phyloP scores from a whole-genome alignment of 2,329 filamentous ascomycete genomes.

The Botrytis fabae region DNA sequence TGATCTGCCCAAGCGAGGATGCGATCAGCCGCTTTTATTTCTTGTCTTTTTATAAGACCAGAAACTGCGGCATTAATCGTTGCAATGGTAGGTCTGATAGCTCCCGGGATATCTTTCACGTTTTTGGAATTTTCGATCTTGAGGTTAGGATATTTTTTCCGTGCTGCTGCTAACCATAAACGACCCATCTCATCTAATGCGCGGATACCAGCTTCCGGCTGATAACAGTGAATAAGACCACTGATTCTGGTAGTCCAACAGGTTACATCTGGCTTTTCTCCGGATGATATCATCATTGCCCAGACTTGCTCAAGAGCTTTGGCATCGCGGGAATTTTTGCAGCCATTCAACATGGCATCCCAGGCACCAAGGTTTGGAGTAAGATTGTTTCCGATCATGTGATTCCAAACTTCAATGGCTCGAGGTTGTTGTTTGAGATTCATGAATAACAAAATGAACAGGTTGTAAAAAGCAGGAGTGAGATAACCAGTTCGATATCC shows the following conservation, averaged over 20 bases:
- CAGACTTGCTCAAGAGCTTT: constrained; percentile 67
- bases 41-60: constrained; percentile 56
- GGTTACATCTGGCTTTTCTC: constrained; percentile 59
- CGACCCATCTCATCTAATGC: constrained; percentile 67
- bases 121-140: constrained; percentile 32
- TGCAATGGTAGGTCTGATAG: constrained; percentile 60
- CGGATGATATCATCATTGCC: constrained; percentile 59
- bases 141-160: constrained; percentile 30
- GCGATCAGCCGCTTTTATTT: constrained; percentile 51
- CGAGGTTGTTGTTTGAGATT: constrained; percentile 44
- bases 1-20: constrained; percentile 52
- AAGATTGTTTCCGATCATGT: constrained; percentile 54
- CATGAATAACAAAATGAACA: constrained; percentile 51
- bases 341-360: constrained; percentile 72
- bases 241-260: constrained; percentile 73
- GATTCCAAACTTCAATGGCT: constrained; percentile 58
- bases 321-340: constrained; percentile 58
- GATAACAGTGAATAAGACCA: constrained; percentile 59
- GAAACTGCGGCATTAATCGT: constrained; percentile 70
- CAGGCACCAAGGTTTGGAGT: constrained; percentile 65
- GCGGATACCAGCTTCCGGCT: constrained; percentile 56
- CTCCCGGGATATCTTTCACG: constrained; percentile 40
- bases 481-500: constrained; percentile 26
- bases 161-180: constrained; percentile 50
- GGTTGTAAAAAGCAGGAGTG: constrained; percentile 43